These are phyloP conservation scores for Periconia sp. DNA, from an alignment of 2,329 filamentous ascomycete species.

Conservation along the genomic window DNA sequence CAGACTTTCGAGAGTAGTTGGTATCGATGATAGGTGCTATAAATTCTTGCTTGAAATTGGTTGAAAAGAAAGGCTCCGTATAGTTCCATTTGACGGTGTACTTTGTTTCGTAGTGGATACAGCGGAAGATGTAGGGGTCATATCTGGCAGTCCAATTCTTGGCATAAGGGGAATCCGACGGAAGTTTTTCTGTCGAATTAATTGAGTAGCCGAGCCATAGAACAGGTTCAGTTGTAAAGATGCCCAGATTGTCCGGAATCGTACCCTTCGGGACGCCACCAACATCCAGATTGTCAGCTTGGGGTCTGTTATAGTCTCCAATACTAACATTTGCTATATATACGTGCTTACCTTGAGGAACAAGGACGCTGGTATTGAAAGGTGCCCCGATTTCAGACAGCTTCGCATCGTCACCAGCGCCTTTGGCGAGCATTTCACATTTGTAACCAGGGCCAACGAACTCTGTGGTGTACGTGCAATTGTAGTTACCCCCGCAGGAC, in stretches of 20 bases:
- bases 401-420: constrained; percentile 22
- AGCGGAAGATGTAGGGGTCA: constrained; percentile 38
- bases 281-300: constrained; percentile 21
- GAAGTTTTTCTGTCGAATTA: constrained; percentile 31
- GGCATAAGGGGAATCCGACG: constrained; percentile 24
- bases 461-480: constrained; percentile 40
- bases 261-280: constrained; percentile 38
- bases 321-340: constrained; percentile 37
- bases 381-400: constrained; percentile 33
- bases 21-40: constrained; percentile 38
- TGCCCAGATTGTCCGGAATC: constrained; percentile 30
- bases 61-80: constrained; percentile 33
- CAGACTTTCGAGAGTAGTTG: constrained; percentile 31
- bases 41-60: constrained; percentile 26
- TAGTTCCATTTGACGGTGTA: constrained; percentile 43
- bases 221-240: constrained; percentile 42
- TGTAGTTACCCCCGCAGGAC: constrained; percentile 43
- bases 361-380: constrained; percentile 38
- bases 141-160: constrained; percentile 36
- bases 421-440: constrained; percentile 35
- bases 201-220: constrained; percentile 43
- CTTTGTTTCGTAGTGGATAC: constrained; percentile 41
- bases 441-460: constrained; percentile 42
- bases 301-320: constrained; percentile 37
- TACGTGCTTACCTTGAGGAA: constrained; percentile 33